Base-by-base conservation (phyloP, 371 early-diverging fungal species). In the Mucor circinelloides region DNA sequence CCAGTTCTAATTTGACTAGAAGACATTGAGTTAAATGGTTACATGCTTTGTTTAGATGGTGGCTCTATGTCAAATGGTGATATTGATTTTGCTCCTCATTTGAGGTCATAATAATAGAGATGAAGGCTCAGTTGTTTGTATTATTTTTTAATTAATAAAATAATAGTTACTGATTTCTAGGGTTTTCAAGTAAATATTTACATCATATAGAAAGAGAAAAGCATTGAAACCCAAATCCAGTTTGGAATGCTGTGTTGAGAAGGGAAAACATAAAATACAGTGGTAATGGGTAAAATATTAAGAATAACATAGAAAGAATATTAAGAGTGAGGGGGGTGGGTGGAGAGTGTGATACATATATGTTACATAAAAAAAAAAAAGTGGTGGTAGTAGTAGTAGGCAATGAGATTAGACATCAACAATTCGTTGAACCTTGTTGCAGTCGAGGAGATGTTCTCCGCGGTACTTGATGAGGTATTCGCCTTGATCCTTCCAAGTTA, bases 381-480 rank as follows among this genome's bases (percentile, higher is more conserved):
- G 52, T 31, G 17, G 34, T n/a, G n/a, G 17, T 40, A 40, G 40
- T 17, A 17, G 40, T 40, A 9, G 17, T 40, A 40, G 40, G 17
- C 40, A 40, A 40, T 36, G n/a, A 17, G 30, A 19, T 67, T 62
- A 67, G 23, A 67, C 63, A 67, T 67, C 68, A 3, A 67, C 63
- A 25, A 83, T 84, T 28, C 80, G 79, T 73, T 84, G 80, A 1
- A 85, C 81, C 58, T 79, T 82, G 38, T 79, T 75, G 67, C 89
- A 89, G 32, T 85, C 87, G 12, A 77, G 63, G 27, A 89, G 60
- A 71, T 89, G 89, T 38, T 84, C 85, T 19, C 89, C 89, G 19
- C 89, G 75, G 69, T 87, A 87, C 63, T 89, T 89, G 64, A 88
- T 89, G 40, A 86, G 67, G 57, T 81, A 89, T 52, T 86, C 86